These are phyloP conservation scores for Talaromyces amestolkiae DNA, from an alignment of 2,329 filamentous ascomycete species.

Conservation along the genomic window DNA sequence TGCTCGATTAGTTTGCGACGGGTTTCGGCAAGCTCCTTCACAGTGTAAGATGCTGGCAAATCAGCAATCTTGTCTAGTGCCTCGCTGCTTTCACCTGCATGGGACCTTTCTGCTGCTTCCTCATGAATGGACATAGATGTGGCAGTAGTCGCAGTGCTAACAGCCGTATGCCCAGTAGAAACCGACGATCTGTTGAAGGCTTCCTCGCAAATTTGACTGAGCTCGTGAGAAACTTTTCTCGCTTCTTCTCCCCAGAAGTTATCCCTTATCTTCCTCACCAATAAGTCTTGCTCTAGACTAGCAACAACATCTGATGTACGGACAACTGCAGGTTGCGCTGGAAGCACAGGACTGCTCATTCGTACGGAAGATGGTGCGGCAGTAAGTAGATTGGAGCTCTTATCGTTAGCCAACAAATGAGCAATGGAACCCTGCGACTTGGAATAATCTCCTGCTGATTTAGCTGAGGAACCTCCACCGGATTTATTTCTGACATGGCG, in stretches of 20 bases:
- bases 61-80: slow-evolving; percentile 20
- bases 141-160: slow-evolving; percentile 53
- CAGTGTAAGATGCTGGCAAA: slow-evolving; percentile 50
- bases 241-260: slow-evolving; percentile 71
- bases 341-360: slow-evolving; percentile 34
- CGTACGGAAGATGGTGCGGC: background rate
- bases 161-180: slow-evolving; percentile 49
- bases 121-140: slow-evolving; percentile 43
- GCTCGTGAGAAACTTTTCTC: slow-evolving; percentile 76
- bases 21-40: slow-evolving; percentile 57
- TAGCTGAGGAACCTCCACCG: slow-evolving; percentile 29
- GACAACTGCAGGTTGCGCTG: slow-evolving; percentile 40
- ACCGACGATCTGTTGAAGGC: slow-evolving; percentile 74
- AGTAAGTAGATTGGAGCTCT: slow-evolving; percentile 25
- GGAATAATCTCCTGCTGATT: slow-evolving; percentile 24
- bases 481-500: slow-evolving; percentile 51
- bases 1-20: slow-evolving; percentile 57
- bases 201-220: slow-evolving; percentile 87
- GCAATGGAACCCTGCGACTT: slow-evolving; percentile 27
- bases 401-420: slow-evolving; percentile 25
- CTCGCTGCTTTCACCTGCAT: background rate
- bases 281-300: slow-evolving; percentile 27
- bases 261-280: slow-evolving; percentile 43
- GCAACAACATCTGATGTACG: slow-evolving; percentile 32
- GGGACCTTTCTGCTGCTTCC: slow-evolving; percentile 13